Base-by-base conservation (phyloP, 805 yeast genomes). In the Kluyveromyces wickerhamii region DNA sequence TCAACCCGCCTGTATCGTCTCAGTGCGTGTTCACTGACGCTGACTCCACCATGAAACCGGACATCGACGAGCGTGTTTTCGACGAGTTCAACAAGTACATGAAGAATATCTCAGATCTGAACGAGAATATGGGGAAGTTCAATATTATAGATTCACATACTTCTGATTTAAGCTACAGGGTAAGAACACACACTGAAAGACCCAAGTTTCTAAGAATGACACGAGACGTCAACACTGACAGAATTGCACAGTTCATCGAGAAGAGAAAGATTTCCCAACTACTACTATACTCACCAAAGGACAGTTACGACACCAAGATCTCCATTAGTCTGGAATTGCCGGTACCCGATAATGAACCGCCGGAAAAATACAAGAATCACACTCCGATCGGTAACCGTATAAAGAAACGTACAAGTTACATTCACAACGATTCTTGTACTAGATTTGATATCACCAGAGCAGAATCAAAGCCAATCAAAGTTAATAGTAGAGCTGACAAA, bases 241-340 rank as follows among this genome's bases (percentile, higher is more conserved):
- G 94, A 46, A 62, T 67, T 12, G 75, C 77, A 33, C 77, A 75
- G 21, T 79, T 79, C 27, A 81, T 87, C 34, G 77, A 76, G 40
- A 87, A 87, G 51, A 71, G 74, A 45, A 67, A 89, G 36, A 61
- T 86, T n/a, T 72, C 85, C 2, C 86, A 81, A 51, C 57, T 88
- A 37, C 69, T 74, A 48, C 65, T 87, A 14, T 77, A 73, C 49
- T 71, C 80, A 36, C 96, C 96, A 4, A 79, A 82, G 43, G 74
- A 82, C 21, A 67, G 77, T 57, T 79, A 77, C 52, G 96, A 87
- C 59, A 65, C 79, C 45, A 70, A 94, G 46, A 62, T 87, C 23
- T 77, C 94, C 5, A 60, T 88, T 43, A 74, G 85, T 24, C 58
- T 82, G 19, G 96, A 87, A 72, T 54, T 78, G 39, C 95, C 95